A percentile compares a stretch with the other conserved stretches of the same genome.
Conservation (phyloP, 495 filamentous ascomycete genomes). For the Aspergillus indologenus region DNA sequence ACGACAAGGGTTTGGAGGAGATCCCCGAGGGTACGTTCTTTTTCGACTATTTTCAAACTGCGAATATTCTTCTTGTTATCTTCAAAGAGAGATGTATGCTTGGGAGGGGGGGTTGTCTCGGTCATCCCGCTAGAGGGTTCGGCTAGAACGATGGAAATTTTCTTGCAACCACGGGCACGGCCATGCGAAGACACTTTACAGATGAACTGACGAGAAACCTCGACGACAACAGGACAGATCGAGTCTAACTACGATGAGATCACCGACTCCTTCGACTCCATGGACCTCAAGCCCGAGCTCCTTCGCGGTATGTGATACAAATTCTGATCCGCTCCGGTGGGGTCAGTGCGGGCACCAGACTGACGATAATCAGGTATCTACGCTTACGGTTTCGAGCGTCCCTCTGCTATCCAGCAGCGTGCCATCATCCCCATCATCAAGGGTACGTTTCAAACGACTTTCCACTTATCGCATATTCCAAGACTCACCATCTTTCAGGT, state of each 20-base stretch:
- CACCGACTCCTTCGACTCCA: constrained; percentile 97
- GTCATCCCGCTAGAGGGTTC: constrained; percentile 10
- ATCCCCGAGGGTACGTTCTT: constrained; percentile 74
- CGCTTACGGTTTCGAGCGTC: constrained; percentile 98
- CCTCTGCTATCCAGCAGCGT: constrained; percentile 98
- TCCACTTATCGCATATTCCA: constrained; percentile 25
- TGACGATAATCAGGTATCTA: constrained; percentile 74
- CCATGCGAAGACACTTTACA: background rate
- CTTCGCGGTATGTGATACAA: constrained; percentile 74
- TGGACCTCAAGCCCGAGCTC: constrained; percentile 94
- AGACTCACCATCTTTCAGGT: constrained; percentile 53
- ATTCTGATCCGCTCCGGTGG: constrained; percentile 13
- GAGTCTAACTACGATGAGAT: constrained; percentile 99
- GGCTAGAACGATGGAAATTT: constrained; percentile 7
- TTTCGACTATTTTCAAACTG: constrained; percentile 6
- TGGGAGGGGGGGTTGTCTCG: constrained; percentile 9
- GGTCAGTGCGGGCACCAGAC: constrained; percentile 24
- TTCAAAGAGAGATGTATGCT: background rate
- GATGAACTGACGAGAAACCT: constrained; percentile 25
- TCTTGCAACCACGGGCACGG: constrained; percentile 7
- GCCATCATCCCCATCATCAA: constrained; percentile 99
- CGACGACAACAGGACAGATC: constrained; percentile 72
- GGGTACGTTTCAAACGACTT: constrained; percentile 59
- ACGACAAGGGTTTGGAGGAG: constrained; percentile 94
- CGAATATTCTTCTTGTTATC: constrained; percentile 15